Conservation (phyloP, 805 yeast genomes). For the Starmerella cellae region DNA sequence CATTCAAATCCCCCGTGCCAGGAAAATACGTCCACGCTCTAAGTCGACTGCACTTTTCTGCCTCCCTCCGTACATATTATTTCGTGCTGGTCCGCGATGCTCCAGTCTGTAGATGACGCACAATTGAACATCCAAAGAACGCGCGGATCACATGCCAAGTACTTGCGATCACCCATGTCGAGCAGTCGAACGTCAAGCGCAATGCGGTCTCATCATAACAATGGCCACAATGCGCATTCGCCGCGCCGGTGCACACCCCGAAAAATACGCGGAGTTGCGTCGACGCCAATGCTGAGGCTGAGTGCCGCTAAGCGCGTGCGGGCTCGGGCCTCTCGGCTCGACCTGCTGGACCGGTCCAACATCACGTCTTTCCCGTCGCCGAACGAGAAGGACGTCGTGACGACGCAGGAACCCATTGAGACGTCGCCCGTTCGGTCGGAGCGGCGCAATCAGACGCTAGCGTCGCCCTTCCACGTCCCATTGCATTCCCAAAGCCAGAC, state of each 20-base stretch:
- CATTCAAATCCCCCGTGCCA: too few species aligned
- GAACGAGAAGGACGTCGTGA: background rate
- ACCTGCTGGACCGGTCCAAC: slow-evolving; percentile 29
- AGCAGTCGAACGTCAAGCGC: background rate
- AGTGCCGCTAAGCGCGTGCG: slow-evolving; percentile 9
- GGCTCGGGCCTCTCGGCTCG: slow-evolving; percentile 27
- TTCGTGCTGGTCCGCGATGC: too few species aligned
- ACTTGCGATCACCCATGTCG: background rate
- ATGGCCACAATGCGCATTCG: background rate
- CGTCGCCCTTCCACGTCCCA: background rate
- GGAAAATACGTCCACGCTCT: too few species aligned
- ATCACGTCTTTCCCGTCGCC: slow-evolving; percentile 29
- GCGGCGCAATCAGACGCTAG: background rate
- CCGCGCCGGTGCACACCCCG: background rate
- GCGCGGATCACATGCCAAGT: background rate
- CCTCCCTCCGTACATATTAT: too few species aligned
- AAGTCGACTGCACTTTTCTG: too few species aligned
- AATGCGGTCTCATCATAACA: background rate
- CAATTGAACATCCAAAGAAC: background rate
- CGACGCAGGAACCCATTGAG: background rate
- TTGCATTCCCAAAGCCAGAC: background rate
- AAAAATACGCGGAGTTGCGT: slow-evolving; percentile 8
- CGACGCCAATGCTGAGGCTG: slow-evolving; percentile 8
- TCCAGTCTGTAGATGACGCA: background rate
- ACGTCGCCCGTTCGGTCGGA: background rate